Evolutionary conservation across 352 stramenopile species (phyloP), one percentile per base, ranked within the genome.

Genomic region (Globisporangium canariense): DNA sequence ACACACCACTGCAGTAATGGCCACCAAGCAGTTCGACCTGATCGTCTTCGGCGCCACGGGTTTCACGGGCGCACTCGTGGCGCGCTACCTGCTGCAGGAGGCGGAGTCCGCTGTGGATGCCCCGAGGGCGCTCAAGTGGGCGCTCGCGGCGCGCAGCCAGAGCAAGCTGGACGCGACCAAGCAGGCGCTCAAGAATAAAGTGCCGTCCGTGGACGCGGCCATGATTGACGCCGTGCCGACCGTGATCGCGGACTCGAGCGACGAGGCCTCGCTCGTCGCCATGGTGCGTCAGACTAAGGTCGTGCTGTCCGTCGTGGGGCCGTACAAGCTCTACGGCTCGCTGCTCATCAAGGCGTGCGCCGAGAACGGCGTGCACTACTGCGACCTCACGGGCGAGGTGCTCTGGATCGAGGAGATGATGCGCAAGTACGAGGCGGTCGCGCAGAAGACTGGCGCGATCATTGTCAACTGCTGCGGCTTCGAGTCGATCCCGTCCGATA

Each of bases 301-400:
- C 34, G 74, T 98, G 13, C 66, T 88, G 36, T 90, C 88, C 8
- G 81, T 93, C 10, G 90, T 93, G 30, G 94, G 94, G 0, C 94
- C 94, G 1, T 98, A 95, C 67, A 79, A 77, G 41, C 77, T 91
- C 52, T 97, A 97, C 67, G 90, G 90, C 25, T 78, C 76, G 43
- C 63, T 78, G 56, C 77, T 98, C 38, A 81, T 98, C 22, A 84
- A 93, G 58, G 79, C 77, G 45, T 98, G 91, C 67, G 89, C 84
- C 2, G 83, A 92, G 54, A 85, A 90, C 64, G 91, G 91, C 34
- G 90, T 90, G n/a, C 77, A 97, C 76, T 98, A 98, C 74, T 89
- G 77, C 55, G 94, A 98, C 58, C 89, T 97, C 53, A 98, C 92
- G 2, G 92, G 91, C 38, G 94, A 98, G 72, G 75, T 85, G 20